Evolutionary conservation across 441 rosid species (phyloP).

Genomic region (Eugenia klotzschiana): DNA sequence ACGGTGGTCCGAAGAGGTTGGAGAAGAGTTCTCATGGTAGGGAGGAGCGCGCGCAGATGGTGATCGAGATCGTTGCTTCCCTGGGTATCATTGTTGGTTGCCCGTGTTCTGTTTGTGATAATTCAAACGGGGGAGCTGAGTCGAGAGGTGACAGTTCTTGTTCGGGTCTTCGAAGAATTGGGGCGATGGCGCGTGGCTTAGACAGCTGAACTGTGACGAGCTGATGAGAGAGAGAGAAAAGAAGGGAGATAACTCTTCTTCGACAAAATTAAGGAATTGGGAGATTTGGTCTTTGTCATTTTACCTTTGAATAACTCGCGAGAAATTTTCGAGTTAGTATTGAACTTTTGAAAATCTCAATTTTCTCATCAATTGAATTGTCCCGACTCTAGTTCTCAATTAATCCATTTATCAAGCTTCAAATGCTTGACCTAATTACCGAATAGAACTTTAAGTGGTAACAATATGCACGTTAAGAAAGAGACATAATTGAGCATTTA

Average conservation of each 20-base stretch:
- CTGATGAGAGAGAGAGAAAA: neutral
- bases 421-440: neutral
- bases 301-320: neutral
- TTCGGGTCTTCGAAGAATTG: neutral
- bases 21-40: slow-evolving; percentile 24
- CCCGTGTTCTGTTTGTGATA: neutral
- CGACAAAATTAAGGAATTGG: neutral
- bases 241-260: no score
- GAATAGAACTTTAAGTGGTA: neutral
- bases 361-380: neutral
- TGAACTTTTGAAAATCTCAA: neutral
- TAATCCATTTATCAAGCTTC: neutral
- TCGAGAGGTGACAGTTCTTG: neutral
- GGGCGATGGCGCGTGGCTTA: neutral
- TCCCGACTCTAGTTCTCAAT: neutral
- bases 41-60: neutral
- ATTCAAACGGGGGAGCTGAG: neutral
- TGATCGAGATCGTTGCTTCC: neutral
- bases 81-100: neutral
- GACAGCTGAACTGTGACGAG: neutral
- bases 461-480: neutral
- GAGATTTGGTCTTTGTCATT: neutral
- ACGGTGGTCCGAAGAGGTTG: slow-evolving; percentile 22
- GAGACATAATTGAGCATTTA: neutral
- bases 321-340: neutral